Evolutionary conservation across 1,284 basidiomycete species (phyloP).

Genomic region (Porogramme epimiltina): DNA sequence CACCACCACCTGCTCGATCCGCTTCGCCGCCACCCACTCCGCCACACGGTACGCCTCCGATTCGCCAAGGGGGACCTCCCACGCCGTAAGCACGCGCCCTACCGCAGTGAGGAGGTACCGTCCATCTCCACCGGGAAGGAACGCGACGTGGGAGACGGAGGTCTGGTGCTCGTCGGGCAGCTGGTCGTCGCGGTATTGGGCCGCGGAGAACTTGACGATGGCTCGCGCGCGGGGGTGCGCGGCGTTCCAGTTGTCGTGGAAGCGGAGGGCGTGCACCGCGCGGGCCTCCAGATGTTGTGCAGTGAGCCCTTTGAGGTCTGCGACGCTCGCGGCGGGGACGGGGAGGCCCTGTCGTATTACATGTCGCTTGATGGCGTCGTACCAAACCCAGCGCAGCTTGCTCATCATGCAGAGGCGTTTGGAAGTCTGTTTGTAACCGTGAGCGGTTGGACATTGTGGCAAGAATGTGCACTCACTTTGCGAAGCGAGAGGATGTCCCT

Average conservation of each 20-base stretch:
- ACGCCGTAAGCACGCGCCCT: constrained; percentile 31
- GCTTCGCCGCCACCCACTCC: constrained; percentile 23
- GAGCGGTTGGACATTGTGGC: background rate
- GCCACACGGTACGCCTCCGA: constrained; percentile 35
- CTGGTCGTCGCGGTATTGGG: constrained; percentile 16
- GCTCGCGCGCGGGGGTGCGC: constrained; percentile 25
- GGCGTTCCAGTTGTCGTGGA: constrained; percentile 41
- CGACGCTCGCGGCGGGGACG: constrained; percentile 30
- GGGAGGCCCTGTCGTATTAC: constrained; percentile 36
- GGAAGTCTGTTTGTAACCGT: constrained; percentile 35
- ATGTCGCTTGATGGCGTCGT: constrained; percentile 36
- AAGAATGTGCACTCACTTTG: constrained; percentile 21
- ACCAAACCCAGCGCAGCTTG: constrained; percentile 41
- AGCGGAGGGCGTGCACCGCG: constrained; percentile 36
- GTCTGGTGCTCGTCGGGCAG: constrained; percentile 14
- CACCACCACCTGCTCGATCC: constrained; percentile 31
- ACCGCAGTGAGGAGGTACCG: constrained; percentile 35
- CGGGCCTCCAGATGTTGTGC: constrained; percentile 38
- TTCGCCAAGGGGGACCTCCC: constrained; percentile 39
- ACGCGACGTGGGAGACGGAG: constrained; percentile 32
- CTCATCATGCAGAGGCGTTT: constrained; percentile 34
- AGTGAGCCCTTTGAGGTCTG: constrained; percentile 33
- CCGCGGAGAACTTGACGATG: constrained; percentile 31
- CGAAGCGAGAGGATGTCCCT: constrained; percentile 37
- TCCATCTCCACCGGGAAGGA: constrained; percentile 36